Percentiles rank a stretch among this genome's conserved stretches.
Conservation (phyloP, 345 rosid genomes). For the Tarenaya hassleriana region DNA sequence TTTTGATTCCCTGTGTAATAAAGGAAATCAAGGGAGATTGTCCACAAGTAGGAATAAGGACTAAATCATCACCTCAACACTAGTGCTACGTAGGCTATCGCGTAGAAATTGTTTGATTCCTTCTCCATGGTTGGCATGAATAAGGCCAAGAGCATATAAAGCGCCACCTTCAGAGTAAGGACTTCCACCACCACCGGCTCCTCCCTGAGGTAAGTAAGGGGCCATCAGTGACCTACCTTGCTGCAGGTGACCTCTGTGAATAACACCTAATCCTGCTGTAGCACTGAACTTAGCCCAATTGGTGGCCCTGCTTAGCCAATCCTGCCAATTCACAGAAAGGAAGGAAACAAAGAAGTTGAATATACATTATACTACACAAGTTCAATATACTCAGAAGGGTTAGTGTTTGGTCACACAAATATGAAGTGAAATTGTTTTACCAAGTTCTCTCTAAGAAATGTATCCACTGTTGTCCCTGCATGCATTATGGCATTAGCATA, state of each 20-base stretch:
- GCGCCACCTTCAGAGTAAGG: conserved; percentile 98
- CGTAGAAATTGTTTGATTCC: conserved; percentile 92
- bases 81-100: conserved; percentile 74
- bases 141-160: conserved; percentile 92
- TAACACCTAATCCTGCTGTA: conserved; percentile 84
- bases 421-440: conserved; percentile 26
- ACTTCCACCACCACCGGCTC: conserved; percentile 82
- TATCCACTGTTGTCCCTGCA: conserved; percentile 90
- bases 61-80: conserved; percentile 58
- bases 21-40: neutral
- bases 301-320: conserved; percentile 88
- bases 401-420: neutral
- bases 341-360: conserved; percentile 16
- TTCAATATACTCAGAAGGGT: neutral
- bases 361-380: neutral
- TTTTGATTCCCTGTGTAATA: neutral
- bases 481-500: conserved; percentile 89
- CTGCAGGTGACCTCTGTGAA: conserved; percentile 77
- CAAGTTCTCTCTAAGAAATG: conserved; percentile 79
- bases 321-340: conserved; percentile 36
- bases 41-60: neutral
- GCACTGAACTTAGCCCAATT: conserved; percentile 96
- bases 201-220: conserved; percentile 95
- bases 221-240: conserved; percentile 91
- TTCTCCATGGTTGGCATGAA: conserved; percentile 98